Evolutionary conservation across 2,329 filamentous ascomycete genomes (phyloP).

Genomic region (Scedosporium apiospermum): DNA sequence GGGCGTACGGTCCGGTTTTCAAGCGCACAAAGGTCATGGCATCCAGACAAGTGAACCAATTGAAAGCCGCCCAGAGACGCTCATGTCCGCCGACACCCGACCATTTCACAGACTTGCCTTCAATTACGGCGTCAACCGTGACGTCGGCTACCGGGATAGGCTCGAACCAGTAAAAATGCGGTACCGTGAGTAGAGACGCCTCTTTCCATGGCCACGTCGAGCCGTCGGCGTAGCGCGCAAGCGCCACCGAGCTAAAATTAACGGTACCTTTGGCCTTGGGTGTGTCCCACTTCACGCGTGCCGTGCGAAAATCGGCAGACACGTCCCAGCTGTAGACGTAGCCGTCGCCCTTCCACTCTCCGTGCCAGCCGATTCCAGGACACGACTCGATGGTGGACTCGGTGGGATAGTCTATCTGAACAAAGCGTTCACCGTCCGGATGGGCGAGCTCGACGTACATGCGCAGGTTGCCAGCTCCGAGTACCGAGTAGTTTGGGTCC

Average conservation of each 20-base stretch:
- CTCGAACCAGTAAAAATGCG: constrained; percentile 13
- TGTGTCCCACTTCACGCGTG: constrained; percentile 3
- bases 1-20: neutral
- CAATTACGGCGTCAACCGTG: constrained; percentile 9
- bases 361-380: constrained; percentile 5
- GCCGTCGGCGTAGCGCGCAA: constrained; percentile 10
- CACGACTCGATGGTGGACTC: constrained; percentile 14
- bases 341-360: constrained; percentile 9
- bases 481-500: constrained; percentile 18
- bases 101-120: constrained; percentile 10
- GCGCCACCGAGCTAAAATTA: constrained; percentile 10
- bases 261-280: constrained; percentile 11
- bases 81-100: constrained; percentile 14
- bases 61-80: constrained; percentile 15
- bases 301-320: constrained; percentile 2
- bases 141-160: constrained; percentile 12
- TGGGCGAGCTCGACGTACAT: constrained; percentile 15
- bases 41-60: constrained; percentile 4
- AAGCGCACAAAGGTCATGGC: constrained; percentile 4
- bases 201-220: constrained; percentile 5
- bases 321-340: constrained; percentile 13
- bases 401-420: constrained; percentile 15
- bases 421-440: constrained; percentile 13
- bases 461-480: constrained; percentile 18
- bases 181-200: constrained; percentile 7